Conservation (phyloP, 495 filamentous ascomycete genomes). For the Neurospora sp. region DNA sequence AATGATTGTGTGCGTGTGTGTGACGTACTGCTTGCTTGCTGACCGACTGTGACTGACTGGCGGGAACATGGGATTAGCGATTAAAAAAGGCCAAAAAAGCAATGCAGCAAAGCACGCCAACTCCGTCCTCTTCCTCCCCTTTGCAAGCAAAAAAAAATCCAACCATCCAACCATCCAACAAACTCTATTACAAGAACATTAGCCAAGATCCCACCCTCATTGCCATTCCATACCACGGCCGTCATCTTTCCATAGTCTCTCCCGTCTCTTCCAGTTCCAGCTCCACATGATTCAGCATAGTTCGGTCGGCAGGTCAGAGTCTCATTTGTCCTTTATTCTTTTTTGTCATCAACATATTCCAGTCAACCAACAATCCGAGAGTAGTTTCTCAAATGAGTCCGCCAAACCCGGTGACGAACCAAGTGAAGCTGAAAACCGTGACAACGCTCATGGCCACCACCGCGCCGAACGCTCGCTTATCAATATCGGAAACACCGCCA, state of each 20-base stretch:
- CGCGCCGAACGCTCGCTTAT: slow-evolving; percentile 59
- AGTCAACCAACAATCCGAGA: not conserved
- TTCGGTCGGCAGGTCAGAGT: not conserved
- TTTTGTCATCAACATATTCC: not conserved
- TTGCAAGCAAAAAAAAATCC: not conserved
- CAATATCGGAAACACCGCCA: slow-evolving; percentile 52
- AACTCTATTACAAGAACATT: not conserved
- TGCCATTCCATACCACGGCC: not conserved
- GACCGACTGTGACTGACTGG: not conserved
- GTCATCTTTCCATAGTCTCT: not conserved
- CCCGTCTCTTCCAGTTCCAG: not conserved
- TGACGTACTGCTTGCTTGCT: not conserved
- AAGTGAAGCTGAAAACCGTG: slow-evolving; percentile 76
- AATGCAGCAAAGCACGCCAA: not conserved
- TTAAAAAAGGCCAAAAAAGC: not conserved
- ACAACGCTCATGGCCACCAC: slow-evolving; percentile 63
- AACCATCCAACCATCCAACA: not conserved
- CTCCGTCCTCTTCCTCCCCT: not conserved
- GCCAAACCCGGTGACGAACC: slow-evolving; percentile 68
- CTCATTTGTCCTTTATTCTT: not conserved
- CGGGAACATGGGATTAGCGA: not conserved
- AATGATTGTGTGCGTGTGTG: not conserved
- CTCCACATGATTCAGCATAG: not conserved
- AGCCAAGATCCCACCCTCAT: not conserved
- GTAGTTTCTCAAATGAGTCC: slow-evolving; percentile 30